Percentiles rank a stretch among this genome's conserved stretches.
Evolutionary conservation across 441 rosid species (phyloP).

Genomic region (Geranium incanum): DNA sequence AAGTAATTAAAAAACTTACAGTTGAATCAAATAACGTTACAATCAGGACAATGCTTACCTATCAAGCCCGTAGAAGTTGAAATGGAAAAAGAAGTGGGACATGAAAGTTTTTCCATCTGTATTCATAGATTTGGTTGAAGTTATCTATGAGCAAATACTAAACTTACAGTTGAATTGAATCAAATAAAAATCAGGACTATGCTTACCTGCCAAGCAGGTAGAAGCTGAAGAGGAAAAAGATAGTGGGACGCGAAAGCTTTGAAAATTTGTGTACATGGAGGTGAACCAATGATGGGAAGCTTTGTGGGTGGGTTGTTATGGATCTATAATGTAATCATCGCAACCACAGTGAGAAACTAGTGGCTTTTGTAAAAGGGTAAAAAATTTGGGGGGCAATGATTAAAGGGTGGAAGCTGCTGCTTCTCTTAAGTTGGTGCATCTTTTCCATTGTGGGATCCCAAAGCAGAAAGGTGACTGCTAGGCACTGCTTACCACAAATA

Average conservation of each 20-base stretch:
- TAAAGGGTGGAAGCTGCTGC: slow-evolving; percentile 24
- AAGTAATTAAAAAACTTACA: neutral
- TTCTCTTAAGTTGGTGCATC: slow-evolving; percentile 20
- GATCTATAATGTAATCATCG: slow-evolving; percentile 20
- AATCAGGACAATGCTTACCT: neutral
- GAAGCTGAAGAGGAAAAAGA: neutral
- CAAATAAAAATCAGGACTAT: neutral
- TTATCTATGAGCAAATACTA: neutral
- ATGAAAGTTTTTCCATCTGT: no score
- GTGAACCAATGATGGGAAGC: slow-evolving; percentile 19
- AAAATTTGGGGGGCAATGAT: slow-evolving; percentile 23
- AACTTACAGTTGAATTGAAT: neutral
- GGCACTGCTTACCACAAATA: slow-evolving; percentile 7
- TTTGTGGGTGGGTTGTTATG: slow-evolving; percentile 28
- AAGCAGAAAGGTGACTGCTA: slow-evolving; percentile 22
- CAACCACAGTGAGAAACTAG: slow-evolving; percentile 15
- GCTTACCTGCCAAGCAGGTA: neutral
- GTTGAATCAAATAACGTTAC: neutral
- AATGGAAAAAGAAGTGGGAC: no score
- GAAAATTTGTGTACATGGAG: slow-evolving; percentile 2
- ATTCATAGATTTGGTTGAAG: neutral
- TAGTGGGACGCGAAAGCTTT: neutral
- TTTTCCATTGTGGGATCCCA: slow-evolving; percentile 14
- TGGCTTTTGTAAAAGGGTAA: slow-evolving; percentile 16
- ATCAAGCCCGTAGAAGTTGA: no score